Evolutionary conservation across 1,284 basidiomycete genomes (phyloP).

Genomic region (Cutaneotrichosporon curvatum): DNA sequence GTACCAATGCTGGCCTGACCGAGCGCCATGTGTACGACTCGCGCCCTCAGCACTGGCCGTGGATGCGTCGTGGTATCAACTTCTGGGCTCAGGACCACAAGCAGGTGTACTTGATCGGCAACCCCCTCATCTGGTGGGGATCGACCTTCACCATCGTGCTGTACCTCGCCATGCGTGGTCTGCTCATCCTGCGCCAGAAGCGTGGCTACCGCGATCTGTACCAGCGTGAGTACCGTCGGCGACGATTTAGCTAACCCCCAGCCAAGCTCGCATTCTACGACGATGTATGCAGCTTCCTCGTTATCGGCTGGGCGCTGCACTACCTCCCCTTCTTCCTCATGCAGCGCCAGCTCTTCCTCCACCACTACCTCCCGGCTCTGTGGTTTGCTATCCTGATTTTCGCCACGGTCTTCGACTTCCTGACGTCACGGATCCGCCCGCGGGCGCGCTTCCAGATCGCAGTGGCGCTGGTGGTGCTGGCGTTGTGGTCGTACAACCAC

Average conservation of each 20-base stretch:
- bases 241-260: constrained; percentile 36
- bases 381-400: constrained; percentile 84
- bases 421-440: constrained; percentile 70
- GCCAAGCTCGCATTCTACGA: constrained; percentile 89
- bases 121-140: constrained; percentile 86
- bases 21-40: constrained; percentile 94
- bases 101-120: constrained; percentile 92
- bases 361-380: constrained; percentile 93
- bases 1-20: constrained; percentile 90
- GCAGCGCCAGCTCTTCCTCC: constrained; percentile 90
- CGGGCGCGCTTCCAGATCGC: constrained; percentile 72
- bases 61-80: constrained; percentile 85
- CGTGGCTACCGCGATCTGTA: constrained; percentile 86
- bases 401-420: constrained; percentile 74
- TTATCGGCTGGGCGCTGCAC: constrained; percentile 88
- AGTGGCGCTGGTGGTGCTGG: constrained; percentile 61
- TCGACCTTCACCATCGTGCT: constrained; percentile 63
- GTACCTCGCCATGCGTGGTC: constrained; percentile 63
- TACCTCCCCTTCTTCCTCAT: constrained; percentile 96
- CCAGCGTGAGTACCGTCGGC: constrained; percentile 57
- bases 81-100: constrained; percentile 97
- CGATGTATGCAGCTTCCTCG: constrained; percentile 78
- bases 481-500: constrained; percentile 68
- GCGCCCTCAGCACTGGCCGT: constrained; percentile 81
- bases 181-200: constrained; percentile 81